A percentile compares a stretch with the other conserved stretches of the same genome.
Evolutionary conservation across 2,329 filamentous ascomycete species (phyloP).

Genomic region (Spiromastix sp.): DNA sequence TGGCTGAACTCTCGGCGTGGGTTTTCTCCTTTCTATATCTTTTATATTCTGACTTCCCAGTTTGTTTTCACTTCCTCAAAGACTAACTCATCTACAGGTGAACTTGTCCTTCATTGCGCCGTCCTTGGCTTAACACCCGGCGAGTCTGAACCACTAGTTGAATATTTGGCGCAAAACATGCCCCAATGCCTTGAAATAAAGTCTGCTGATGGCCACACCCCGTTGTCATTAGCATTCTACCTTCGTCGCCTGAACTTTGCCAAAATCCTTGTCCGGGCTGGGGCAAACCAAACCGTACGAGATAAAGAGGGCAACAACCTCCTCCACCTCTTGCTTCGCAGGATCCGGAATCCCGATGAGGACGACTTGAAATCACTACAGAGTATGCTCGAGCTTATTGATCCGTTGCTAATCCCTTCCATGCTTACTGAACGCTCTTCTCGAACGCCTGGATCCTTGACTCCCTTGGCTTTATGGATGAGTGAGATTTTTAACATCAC

Average conservation of each 20-base stretch:
- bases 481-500: not conserved
- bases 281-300: conserved; percentile 58
- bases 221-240: conserved; percentile 56
- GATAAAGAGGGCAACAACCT: conserved; percentile 56
- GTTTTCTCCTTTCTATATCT: conserved; percentile 8
- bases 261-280: conserved; percentile 53
- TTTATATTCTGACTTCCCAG: not conserved
- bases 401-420: not conserved
- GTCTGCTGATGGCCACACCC: conserved; percentile 39
- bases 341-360: not conserved
- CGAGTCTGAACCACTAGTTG: conserved; percentile 1
- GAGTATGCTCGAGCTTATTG: not conserved
- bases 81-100: not conserved
- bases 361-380: not conserved
- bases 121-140: conserved; percentile 1
- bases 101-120: not conserved
- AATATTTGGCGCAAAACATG: conserved; percentile 49
- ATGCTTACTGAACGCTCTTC: not conserved
- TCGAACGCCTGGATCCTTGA: not conserved
- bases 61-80: not conserved
- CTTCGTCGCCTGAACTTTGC: conserved; percentile 27
- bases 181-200: conserved; percentile 56
- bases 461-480: not conserved
- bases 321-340: conserved; percentile 46
- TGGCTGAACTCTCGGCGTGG: conserved; percentile 41